phyloP scores from a whole-genome alignment of 139 green algal genomes.

The Axilococcus clingmanii region DNA sequence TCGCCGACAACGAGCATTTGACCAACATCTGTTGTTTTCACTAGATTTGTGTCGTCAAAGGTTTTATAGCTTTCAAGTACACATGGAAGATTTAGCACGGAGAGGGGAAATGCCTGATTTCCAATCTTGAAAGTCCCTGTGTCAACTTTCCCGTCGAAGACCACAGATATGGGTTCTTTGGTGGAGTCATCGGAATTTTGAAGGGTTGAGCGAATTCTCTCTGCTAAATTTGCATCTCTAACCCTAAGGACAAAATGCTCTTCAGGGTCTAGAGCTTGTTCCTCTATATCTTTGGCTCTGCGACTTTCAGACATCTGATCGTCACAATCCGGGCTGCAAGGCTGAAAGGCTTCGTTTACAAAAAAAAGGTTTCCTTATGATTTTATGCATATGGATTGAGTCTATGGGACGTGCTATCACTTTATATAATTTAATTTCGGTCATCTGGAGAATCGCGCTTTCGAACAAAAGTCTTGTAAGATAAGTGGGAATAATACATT shows the following conservation, averaged over 20 bases:
- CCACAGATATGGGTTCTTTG: not conserved
- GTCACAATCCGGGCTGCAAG: no score
- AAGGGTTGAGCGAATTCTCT: constrained; percentile 35
- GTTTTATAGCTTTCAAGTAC: constrained; percentile 90
- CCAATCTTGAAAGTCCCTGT: constrained; percentile 43
- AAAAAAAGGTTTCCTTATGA: no score
- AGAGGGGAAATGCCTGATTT: constrained; percentile 35
- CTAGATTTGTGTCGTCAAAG: constrained; percentile 81
- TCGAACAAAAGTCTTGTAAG: no score
- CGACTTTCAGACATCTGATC: no score
- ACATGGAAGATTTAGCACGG: constrained; percentile 68
- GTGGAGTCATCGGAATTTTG: constrained; percentile 17
- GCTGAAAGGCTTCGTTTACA: no score
- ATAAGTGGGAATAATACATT: no score
- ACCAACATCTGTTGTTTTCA: constrained; percentile 80
- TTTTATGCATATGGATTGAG: no score
- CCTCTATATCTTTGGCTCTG: no score
- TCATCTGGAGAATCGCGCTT: no score
- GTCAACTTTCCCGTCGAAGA: constrained; percentile 13
- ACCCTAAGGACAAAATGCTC: constrained; percentile 66
- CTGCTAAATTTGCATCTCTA: constrained; percentile 39
- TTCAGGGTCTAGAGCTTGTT: constrained; percentile 36
- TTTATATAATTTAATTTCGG: no score
- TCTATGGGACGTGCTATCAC: no score
- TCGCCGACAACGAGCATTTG: constrained; percentile 59